phyloP scores from a whole-genome alignment of 768 basidiomycete species.

The Boletus pseudo-olivaceus region DNA sequence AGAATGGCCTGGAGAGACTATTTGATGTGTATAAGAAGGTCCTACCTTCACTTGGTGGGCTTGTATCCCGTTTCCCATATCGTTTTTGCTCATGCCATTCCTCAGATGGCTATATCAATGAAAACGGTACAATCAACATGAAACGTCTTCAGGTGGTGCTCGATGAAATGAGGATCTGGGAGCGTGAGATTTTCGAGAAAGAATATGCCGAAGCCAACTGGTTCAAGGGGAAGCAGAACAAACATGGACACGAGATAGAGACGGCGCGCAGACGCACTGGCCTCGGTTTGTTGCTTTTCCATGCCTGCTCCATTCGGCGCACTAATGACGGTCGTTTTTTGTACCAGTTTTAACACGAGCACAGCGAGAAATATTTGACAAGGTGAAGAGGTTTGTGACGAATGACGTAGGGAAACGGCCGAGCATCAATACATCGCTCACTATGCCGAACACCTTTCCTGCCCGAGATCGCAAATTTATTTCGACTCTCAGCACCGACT shows the following conservation, averaged over 20 bases:
- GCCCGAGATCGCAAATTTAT: slow-evolving; percentile 82
- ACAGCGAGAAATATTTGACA: slow-evolving; percentile 76
- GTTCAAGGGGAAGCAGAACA: slow-evolving; percentile 91
- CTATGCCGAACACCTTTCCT: slow-evolving; percentile 75
- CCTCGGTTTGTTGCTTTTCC: slow-evolving; percentile 49
- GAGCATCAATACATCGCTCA: slow-evolving; percentile 40
- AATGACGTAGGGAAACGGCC: slow-evolving; percentile 35
- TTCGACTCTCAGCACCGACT: slow-evolving; percentile 64
- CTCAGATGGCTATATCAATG: slow-evolving; percentile 89
- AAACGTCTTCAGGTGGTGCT: slow-evolving; percentile 81
- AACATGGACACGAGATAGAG: slow-evolving; percentile 65
- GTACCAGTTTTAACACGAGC: slow-evolving; percentile 60
- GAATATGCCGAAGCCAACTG: slow-evolving; percentile 88
- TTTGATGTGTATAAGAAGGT: slow-evolving; percentile 96
- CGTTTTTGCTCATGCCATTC: neutral
- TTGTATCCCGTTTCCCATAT: neutral
- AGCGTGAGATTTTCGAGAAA: slow-evolving; percentile 86
- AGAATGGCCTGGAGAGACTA: slow-evolving; percentile 88
- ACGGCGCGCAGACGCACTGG: slow-evolving; percentile 52
- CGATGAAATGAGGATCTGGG: slow-evolving; percentile 85
- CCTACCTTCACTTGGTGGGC: slow-evolving; percentile 67
- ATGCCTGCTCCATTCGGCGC: neutral
- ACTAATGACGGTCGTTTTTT: neutral
- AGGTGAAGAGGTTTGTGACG: slow-evolving; percentile 74
- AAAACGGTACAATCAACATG: slow-evolving; percentile 78